Base-by-base conservation (phyloP, 352 stramenopile species). In the Chrysophaeum taylorii region DNA sequence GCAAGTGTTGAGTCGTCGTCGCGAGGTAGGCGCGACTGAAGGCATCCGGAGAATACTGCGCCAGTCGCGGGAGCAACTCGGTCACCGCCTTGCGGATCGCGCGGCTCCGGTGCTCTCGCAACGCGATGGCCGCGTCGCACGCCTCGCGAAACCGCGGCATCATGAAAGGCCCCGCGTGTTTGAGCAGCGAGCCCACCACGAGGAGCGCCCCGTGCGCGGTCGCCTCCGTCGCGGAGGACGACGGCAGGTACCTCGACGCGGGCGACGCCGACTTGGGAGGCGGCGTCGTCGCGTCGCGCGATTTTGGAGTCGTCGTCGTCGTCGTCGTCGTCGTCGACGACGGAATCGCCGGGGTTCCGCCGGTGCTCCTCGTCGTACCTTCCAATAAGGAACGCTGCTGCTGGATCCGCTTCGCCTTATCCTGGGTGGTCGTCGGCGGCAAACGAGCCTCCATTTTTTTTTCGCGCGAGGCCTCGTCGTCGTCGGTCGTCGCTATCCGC, bases 131-230 rank as follows among this genome's bases (percentile, higher is more conserved):
- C 5, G 89, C 94, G 52, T 91, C 82, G 66, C 93, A 97, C 0
- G 96, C 84, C 84, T 97, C 92, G 66, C 94, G 90, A 76, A 96
- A 98, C 5, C 94, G 85, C 9, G 94, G 93, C 36, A 97, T 80
- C 85, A 98, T 97, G 76, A 98, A 98, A n/a, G 85, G 80, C 14
- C 91, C 85, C 2, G 93, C 95, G 74, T 97, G 88, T 14, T 93
- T 82, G 36, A 99, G 81, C 69, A 98, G 85, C 64, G 96, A 90
- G 35, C 86, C 85, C 29, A 98, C 89, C 12, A 96, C 89, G 0
- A 99, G 78, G 27, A 99, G 78, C 7, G 92, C 97, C 15, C 94
- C 95, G 75, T 99, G 94, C 0, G 90, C 71, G 2, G 67, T 39
- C 5, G 72, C 71, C 64, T 79, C 70, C 0, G n/a, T 5, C 42